Conservation (phyloP, 2,329 filamentous ascomycete species). For the Fusarium liriodendri region DNA sequence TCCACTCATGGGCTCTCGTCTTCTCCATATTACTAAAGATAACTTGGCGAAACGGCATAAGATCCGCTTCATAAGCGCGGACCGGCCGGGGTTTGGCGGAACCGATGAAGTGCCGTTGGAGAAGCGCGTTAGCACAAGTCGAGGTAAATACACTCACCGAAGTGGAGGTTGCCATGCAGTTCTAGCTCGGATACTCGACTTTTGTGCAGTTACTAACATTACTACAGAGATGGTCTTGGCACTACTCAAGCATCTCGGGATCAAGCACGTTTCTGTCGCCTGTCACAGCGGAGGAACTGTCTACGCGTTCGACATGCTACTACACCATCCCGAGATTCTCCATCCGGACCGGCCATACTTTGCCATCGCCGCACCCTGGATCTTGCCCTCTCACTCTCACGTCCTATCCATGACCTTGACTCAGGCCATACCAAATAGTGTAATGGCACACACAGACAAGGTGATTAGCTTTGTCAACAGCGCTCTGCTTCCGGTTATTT, state of each 20-base stretch:
- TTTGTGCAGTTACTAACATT: neutral
- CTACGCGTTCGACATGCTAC: constrained; percentile 23
- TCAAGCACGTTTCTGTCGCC: constrained; percentile 17
- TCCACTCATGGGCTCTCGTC: constrained; percentile 8
- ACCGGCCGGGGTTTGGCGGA: constrained; percentile 22
- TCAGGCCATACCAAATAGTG: neutral
- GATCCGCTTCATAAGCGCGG: constrained; percentile 13
- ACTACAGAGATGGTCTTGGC: constrained; percentile 12
- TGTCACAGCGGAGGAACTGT: constrained; percentile 28
- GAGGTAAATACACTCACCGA: constrained; percentile 2
- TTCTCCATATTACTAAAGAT: constrained; percentile 24
- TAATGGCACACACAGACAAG: constrained; percentile 23
- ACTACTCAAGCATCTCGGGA: neutral
- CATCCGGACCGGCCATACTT: constrained; percentile 16
- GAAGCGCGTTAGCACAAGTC: neutral
- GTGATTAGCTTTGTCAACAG: constrained; percentile 19
- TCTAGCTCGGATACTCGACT: neutral
- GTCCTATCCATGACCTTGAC: constrained; percentile 9
- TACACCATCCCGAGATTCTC: constrained; percentile 27
- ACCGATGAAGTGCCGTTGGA: constrained; percentile 13
- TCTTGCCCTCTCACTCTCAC: constrained; percentile 9
- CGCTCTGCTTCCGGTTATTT: neutral
- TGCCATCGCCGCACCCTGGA: constrained; percentile 15
- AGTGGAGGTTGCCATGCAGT: neutral
- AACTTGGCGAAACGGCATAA: constrained; percentile 12